These are phyloP conservation scores for Elaeagnus macrophylla DNA, from an alignment of 306 rosid species.

Conservation along the genomic window DNA sequence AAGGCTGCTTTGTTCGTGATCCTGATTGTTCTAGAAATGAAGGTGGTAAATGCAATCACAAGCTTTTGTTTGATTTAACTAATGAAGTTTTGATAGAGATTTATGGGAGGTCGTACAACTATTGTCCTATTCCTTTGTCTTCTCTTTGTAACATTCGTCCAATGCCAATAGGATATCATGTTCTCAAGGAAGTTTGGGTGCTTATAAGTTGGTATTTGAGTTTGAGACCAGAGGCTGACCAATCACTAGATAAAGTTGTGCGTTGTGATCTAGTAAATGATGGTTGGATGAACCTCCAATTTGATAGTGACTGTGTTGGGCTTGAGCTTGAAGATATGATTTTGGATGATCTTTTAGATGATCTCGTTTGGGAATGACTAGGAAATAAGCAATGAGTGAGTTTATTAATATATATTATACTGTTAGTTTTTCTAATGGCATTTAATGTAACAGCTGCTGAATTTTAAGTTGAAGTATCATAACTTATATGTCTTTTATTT, in stretches of 20 bases:
- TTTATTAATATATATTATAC: no score
- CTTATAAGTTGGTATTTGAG: slow-evolving; percentile 49
- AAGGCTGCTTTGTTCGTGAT: slow-evolving; percentile 41
- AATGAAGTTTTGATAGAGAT: slow-evolving; percentile 67
- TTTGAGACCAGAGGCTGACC: slow-evolving; percentile 25
- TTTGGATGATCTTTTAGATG: slow-evolving; percentile 64
- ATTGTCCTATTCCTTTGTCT: slow-evolving; percentile 47
- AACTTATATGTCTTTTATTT: no score
- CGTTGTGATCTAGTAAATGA: slow-evolving; percentile 49
- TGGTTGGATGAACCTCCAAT: slow-evolving; percentile 83
- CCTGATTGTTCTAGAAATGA: slow-evolving; percentile 43
- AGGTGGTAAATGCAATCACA: slow-evolving; percentile 40
- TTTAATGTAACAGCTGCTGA: no score
- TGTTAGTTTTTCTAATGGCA: no score
- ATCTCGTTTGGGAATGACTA: slow-evolving; percentile 24
- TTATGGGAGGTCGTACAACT: slow-evolving; percentile 48
- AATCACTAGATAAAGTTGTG: slow-evolving; percentile 44
- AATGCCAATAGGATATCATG: slow-evolving; percentile 38
- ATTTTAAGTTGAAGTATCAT: no score
- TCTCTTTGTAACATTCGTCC: slow-evolving; percentile 31
- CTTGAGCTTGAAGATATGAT: slow-evolving; percentile 65
- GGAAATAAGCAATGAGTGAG: no score
- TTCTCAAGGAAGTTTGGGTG: slow-evolving; percentile 52
- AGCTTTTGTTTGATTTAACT: slow-evolving; percentile 59
- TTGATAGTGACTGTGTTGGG: slow-evolving; percentile 68